These are phyloP conservation scores for Cadophora sp. DNA, from an alignment of 2,329 filamentous ascomycete genomes.

Conservation along the genomic window DNA sequence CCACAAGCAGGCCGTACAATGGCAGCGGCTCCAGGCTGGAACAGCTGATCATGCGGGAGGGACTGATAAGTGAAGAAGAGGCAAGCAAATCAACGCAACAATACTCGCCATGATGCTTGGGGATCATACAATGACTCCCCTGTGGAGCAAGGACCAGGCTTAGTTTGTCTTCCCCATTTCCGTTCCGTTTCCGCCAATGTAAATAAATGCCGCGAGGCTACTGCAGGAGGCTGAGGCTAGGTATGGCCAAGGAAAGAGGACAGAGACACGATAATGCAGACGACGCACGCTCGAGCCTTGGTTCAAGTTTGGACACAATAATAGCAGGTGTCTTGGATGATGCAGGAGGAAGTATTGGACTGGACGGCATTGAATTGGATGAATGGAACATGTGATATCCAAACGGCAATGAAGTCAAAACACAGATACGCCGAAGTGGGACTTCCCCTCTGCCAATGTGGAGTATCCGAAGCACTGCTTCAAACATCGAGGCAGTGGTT, in stretches of 20 bases:
- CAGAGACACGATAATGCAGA: conserved; percentile 6
- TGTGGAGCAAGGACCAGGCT: background rate
- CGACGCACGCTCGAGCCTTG: background rate
- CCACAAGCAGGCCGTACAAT: background rate
- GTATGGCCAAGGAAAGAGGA: background rate
- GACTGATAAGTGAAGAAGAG: background rate
- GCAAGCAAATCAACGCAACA: background rate
- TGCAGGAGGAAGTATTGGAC: background rate
- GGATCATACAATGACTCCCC: background rate
- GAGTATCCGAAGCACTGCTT: background rate
- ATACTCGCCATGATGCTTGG: background rate
- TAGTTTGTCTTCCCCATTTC: background rate
- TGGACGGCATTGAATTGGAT: background rate
- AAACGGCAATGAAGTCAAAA: background rate
- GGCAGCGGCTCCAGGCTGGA: background rate
- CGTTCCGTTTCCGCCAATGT: background rate
- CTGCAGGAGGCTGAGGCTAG: background rate
- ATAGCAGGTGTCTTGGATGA: background rate
- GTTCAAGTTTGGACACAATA: background rate
- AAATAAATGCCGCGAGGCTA: background rate
- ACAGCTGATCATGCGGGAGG: background rate
- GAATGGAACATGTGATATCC: background rate
- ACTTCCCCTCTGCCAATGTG: background rate
- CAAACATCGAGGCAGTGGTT: background rate
- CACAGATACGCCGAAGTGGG: background rate